Base-by-base conservation (phyloP, 192 early-diverging fungal genomes). In the Backusella parvicylindrica region DNA sequence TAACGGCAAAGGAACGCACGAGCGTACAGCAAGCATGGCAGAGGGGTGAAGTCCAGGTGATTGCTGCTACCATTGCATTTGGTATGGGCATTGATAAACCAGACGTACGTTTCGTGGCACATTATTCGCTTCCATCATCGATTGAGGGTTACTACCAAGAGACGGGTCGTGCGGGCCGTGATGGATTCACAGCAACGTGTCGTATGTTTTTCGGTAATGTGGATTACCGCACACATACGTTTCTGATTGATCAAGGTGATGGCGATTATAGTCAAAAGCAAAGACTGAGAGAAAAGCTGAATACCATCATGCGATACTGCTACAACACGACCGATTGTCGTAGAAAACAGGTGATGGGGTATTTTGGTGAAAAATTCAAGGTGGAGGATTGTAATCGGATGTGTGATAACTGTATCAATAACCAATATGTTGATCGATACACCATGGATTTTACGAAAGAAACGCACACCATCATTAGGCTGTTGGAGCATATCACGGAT, bases 71-170 rank as follows among this genome's bases (percentile, higher is more conserved):
- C 0, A 87, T 98, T 26, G 98, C 98, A 0, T 99, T 99, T 85
- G 97, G 98, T 9, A 97, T 99, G 96, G 97, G 97, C 9, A 97
- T 98, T 56, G 96, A 99, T 84, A 98, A 99, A 83, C 80, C 93
- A 5, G 94, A 98, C 72, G 97, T 99, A 28, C 93, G 97, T 9
- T 98, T 94, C 80, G 96, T 99, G 1, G 93, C 98, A 16, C 98
- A 99, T 71, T 92, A 94, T 80, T 90, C 92, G 12, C 81, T 99
- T 26, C 96, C 97, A 0, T 88, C 92, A 12, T 95, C 93, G 38
- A 76, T 99, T 1, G 98, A 99, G 81, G 95, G 94, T 0, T 99
- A 99, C 7, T 97, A 97, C 74, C 93, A 97, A 82, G 98, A 99
- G 78, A 99, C 96, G 0, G 97, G 98, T 2, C 91, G 98, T 16